Evolutionary conservation across 2,329 filamentous ascomycete genomes (phyloP).

Genomic region (Drechslerella dactyloides): DNA sequence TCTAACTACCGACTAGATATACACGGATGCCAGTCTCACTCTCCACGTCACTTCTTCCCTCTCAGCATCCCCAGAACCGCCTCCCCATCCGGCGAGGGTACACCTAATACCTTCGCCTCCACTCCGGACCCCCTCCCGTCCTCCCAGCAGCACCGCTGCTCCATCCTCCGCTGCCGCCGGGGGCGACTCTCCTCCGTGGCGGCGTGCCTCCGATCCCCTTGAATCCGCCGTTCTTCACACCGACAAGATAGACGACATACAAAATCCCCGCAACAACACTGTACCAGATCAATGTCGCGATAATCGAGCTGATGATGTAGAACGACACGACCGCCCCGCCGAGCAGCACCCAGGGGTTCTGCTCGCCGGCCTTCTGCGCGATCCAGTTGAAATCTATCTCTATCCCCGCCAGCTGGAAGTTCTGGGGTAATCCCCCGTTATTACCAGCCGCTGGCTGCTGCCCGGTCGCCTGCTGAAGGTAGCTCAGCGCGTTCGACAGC

Average conservation of each 20-base stretch:
- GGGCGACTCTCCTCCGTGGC: slow-evolving; percentile 21
- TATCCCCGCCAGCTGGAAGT: slow-evolving; percentile 38
- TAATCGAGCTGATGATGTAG: slow-evolving; percentile 44
- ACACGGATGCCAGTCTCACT: not conserved
- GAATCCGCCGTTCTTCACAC: slow-evolving; percentile 46
- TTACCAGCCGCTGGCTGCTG: not conserved
- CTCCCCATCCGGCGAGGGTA: not conserved
- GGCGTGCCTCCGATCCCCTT: slow-evolving; percentile 23
- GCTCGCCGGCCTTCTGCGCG: slow-evolving; percentile 35
- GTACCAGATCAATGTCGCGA: slow-evolving; percentile 46
- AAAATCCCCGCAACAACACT: slow-evolving; percentile 35
- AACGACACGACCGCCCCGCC: slow-evolving; percentile 38
- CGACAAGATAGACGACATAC: slow-evolving; percentile 45
- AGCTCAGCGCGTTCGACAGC: slow-evolving; percentile 35
- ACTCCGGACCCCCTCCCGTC: slow-evolving; percentile 20
- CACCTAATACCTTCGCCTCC: slow-evolving; percentile 36
- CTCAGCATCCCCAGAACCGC: not conserved
- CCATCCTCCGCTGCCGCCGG: slow-evolving; percentile 17
- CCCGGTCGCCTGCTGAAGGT: slow-evolving; percentile 23
- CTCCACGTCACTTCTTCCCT: slow-evolving; percentile 8
- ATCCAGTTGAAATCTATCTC: slow-evolving; percentile 48
- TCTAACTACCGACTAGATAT: not conserved
- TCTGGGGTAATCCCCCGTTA: slow-evolving; percentile 15
- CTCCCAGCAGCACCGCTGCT: slow-evolving; percentile 7
- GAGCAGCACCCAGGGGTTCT: slow-evolving; percentile 44